Conservation (phyloP, 2,329 filamentous ascomycete genomes). For the Pseudogymnoascus sp. region DNA sequence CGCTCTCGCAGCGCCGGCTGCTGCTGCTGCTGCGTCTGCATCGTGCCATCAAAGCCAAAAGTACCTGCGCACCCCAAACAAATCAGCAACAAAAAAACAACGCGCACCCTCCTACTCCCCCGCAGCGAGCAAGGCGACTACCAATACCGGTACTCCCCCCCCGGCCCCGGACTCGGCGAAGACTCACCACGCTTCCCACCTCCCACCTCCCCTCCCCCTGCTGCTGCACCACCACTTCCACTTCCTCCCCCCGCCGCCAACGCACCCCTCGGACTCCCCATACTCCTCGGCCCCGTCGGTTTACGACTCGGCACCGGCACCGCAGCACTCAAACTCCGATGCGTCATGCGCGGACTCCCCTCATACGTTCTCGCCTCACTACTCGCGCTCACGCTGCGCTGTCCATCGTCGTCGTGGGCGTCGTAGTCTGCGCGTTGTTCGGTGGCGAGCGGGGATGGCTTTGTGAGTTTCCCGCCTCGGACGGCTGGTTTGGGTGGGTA, state of each 20-base stretch:
- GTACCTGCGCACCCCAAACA: neutral
- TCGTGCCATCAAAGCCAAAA: neutral
- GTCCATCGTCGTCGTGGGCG: slow-evolving; percentile 30
- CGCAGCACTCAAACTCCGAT: neutral
- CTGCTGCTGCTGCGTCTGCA: too few relatives aligned
- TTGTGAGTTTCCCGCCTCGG: slow-evolving; percentile 36
- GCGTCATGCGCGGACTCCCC: slow-evolving; percentile 31
- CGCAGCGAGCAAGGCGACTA: neutral
- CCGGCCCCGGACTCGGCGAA: neutral
- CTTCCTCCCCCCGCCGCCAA: too few relatives aligned
- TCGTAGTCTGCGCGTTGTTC: slow-evolving; percentile 37
- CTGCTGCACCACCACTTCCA: too few relatives aligned
- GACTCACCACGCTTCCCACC: neutral
- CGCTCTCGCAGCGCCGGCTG: neutral
- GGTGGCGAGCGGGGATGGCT: slow-evolving; percentile 48
- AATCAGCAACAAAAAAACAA: neutral
- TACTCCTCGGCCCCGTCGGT: slow-evolving; percentile 29
- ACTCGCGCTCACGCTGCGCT: neutral
- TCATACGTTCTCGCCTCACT: slow-evolving; percentile 37
- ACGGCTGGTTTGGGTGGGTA: slow-evolving; percentile 33
- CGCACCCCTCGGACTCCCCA: slow-evolving; percentile 14
- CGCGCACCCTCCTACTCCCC: too few relatives aligned
- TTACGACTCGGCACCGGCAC: slow-evolving; percentile 26
- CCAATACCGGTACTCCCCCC: neutral
- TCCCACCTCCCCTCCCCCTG: neutral